phyloP scores from a whole-genome alignment of 2,329 filamentous ascomycete genomes.

The Dactylellina parvicollis region DNA sequence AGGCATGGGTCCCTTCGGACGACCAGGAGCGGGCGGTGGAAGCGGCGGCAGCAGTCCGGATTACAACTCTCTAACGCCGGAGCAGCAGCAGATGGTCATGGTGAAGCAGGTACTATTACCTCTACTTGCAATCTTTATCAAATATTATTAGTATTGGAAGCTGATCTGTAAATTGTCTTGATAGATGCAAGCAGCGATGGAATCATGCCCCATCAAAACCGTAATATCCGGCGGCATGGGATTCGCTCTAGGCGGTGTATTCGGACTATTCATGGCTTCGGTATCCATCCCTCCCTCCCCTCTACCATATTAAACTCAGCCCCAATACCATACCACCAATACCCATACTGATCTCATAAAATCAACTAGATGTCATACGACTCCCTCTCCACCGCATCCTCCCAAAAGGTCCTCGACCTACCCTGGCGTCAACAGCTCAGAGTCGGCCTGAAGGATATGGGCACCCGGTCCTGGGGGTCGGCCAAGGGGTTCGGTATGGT shows the following conservation, averaged over 20 bases:
- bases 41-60: slow-evolving; percentile 11
- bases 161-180: background rate
- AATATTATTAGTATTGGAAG: slow-evolving; percentile 36
- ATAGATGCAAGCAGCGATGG: slow-evolving; percentile 85
- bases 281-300: slow-evolving; percentile 66
- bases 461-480: slow-evolving; percentile 78
- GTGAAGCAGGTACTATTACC: slow-evolving; percentile 54
- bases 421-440: slow-evolving; percentile 85
- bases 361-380: slow-evolving; percentile 96
- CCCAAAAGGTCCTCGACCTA: slow-evolving; percentile 70
- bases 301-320: background rate
- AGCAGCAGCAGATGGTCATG: slow-evolving; percentile 58
- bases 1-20: slow-evolving; percentile 40
- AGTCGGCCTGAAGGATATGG: slow-evolving; percentile 94
- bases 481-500: slow-evolving; percentile 97
- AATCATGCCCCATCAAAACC: slow-evolving; percentile 89
- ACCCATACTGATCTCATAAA: background rate
- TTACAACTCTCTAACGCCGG: slow-evolving; percentile 58
- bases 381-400: slow-evolving; percentile 65
- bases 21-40: slow-evolving; percentile 12
- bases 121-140: slow-evolving; percentile 54
- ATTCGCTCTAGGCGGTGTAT: slow-evolving; percentile 90
- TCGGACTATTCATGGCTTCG: slow-evolving; percentile 97
- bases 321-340: slow-evolving; percentile 12
- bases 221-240: slow-evolving; percentile 91